These are phyloP conservation scores for Aspergillus persii DNA, from an alignment of 2,329 filamentous ascomycete genomes.

Conservation along the genomic window DNA sequence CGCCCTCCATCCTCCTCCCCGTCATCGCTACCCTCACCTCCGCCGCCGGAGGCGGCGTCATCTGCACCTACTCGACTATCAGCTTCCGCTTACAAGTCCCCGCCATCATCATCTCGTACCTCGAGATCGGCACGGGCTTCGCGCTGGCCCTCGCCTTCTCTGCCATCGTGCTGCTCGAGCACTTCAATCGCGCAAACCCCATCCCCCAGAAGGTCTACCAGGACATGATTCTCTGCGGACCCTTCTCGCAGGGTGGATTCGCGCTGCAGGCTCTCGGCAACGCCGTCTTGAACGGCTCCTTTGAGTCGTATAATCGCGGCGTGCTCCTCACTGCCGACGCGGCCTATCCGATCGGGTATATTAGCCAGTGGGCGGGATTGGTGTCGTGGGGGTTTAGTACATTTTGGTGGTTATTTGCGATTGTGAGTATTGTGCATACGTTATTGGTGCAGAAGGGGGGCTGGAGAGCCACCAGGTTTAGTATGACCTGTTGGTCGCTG, in stretches of 20 bases:
- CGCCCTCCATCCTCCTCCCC: conserved; percentile 38
- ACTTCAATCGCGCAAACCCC: conserved; percentile 27
- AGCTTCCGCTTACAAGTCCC: conserved; percentile 34
- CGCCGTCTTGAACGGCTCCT: conserved; percentile 30
- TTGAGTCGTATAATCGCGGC: conserved; percentile 33
- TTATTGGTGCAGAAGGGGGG: conserved; percentile 20
- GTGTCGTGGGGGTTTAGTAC: conserved; percentile 41
- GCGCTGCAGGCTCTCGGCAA: conserved; percentile 40
- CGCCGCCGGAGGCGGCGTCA: conserved; percentile 37
- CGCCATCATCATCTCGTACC: conserved; percentile 42
- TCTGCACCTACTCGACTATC: conserved; percentile 32
- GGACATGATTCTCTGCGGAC: conserved; percentile 43
- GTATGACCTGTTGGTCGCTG: conserved; percentile 34
- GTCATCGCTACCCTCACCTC: conserved; percentile 41
- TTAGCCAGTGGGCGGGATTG: conserved; percentile 39
- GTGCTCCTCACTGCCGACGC: conserved; percentile 34
- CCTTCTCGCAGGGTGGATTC: conserved; percentile 41
- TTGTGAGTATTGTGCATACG: conserved; percentile 34
- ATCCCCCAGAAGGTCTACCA: conserved; percentile 28
- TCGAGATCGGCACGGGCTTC: conserved; percentile 37
- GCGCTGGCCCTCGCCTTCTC: conserved; percentile 33
- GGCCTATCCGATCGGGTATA: conserved; percentile 28
- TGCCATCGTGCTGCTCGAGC: conserved; percentile 33
- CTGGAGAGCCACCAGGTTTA: conserved; percentile 25
- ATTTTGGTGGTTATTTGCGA: conserved; percentile 45